Evolutionary conservation across 2,329 filamentous ascomycete genomes (phyloP).

Genomic region (Talaromyces marneffei): DNA sequence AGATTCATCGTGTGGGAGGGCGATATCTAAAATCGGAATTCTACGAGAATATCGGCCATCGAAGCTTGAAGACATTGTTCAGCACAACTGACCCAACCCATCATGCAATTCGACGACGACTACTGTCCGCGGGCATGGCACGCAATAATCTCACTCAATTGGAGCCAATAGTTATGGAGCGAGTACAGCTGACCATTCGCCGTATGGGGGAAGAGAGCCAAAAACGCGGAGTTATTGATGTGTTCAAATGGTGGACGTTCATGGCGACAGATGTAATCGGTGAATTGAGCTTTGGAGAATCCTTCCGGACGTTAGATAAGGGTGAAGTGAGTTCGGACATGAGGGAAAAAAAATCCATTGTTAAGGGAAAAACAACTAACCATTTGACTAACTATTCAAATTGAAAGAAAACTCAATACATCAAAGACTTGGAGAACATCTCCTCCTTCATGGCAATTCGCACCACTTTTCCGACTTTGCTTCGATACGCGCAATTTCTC

Average conservation of each 20-base stretch:
- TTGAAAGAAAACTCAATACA: constrained; percentile 39
- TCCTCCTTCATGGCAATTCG: constrained; percentile 6
- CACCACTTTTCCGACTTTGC: constrained; percentile 21
- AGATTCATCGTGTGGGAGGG: constrained; percentile 31
- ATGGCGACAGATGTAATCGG: constrained; percentile 52
- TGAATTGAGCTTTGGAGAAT: constrained; percentile 51
- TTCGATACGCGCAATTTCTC: constrained; percentile 19
- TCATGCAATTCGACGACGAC: constrained; percentile 38
- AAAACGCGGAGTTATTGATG: constrained; percentile 36
- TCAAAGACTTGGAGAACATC: constrained; percentile 27
- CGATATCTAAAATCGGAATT: constrained; percentile 30
- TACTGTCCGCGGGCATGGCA: constrained; percentile 34
- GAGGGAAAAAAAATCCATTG: not conserved
- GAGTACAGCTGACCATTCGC: constrained; percentile 38
- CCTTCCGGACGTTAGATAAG: constrained; percentile 48
- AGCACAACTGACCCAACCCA: constrained; percentile 35
- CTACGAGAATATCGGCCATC: constrained; percentile 23
- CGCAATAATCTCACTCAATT: constrained; percentile 22
- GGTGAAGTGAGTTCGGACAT: constrained; percentile 38
- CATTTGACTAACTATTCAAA: too few relatives aligned
- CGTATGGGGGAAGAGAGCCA: constrained; percentile 43
- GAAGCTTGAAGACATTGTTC: constrained; percentile 33
- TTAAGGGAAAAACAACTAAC: not conserved
- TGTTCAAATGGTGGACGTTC: constrained; percentile 52
- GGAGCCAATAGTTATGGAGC: constrained; percentile 38